Evolutionary conservation across 495 filamentous ascomycete genomes (phyloP), one percentile per base, ranked within the genome.

Genomic region (Neurospora sp.): DNA sequence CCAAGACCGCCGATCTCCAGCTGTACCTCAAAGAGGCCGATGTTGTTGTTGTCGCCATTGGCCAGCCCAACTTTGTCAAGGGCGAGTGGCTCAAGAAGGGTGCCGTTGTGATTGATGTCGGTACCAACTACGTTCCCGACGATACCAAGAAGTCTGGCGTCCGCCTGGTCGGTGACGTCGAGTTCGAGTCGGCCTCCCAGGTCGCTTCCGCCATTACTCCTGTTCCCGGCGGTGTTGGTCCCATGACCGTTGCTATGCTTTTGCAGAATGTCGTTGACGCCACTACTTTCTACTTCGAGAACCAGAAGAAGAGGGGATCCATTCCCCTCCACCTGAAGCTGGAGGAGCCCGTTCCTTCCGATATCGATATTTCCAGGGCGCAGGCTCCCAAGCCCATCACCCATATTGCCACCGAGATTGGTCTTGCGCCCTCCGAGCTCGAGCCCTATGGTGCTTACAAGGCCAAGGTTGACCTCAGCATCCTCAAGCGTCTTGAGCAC

Each of bases 211-310:
- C 91, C 74, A 98, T 99, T 77, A 99, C 96, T 2, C 96, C 96
- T 3, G 96, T 99, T 41, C 96, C 96, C 1, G 96, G 96, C 73
- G 96, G 96, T 78, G 96, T 98, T 72, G 96, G 96, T 4, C 96
- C 96, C 44, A 98, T 98, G 94, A 99, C 96, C 14, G 94, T 99
- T 70, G 96, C 96, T 40, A 98, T 98, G 92, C 87, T 99, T 20
- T 80, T 99, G 73, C 91, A 97, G 81, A 99, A 99, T 79, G 94
- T 98, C 35, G 91, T 98, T 44, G 89, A 92, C 74, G 88, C 94
- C 27, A 90, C 95, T 39, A 91, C 90, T 38, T 83, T 86, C 69
- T 94, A 91, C 79, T 96, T 97, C 74, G 92, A 96, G 42, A 87
- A 88, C 71, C 92, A 94, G 78, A 94, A 91, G 78, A 85, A 90